Percentiles rank a stretch among this genome's conserved stretches.
These are phyloP conservation scores for Verticillium longisporum DNA, from an alignment of 2,329 filamentous ascomycete species.

Conservation along the genomic window DNA sequence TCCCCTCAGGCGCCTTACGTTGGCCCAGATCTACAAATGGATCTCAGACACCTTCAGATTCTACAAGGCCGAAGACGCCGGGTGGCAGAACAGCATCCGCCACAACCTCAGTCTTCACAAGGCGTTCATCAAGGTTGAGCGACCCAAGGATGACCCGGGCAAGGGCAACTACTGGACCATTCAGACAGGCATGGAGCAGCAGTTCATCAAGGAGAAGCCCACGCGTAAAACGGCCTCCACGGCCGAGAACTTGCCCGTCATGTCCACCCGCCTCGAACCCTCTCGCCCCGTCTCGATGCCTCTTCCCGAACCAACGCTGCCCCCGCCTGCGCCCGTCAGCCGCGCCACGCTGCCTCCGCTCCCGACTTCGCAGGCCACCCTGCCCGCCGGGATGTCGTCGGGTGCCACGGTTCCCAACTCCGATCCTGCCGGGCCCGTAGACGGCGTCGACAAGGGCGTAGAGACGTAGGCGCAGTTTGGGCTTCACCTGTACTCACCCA, in stretches of 20 bases:
- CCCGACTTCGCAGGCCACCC: constrained; percentile 28
- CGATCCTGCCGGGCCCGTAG: constrained; percentile 53
- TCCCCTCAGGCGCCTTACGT: constrained; percentile 72
- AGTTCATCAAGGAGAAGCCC: constrained; percentile 85
- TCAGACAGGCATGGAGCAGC: constrained; percentile 77
- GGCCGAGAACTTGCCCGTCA: constrained; percentile 51
- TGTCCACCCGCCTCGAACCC: constrained; percentile 49
- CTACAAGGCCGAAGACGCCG: constrained; percentile 76
- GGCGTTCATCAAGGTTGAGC: constrained; percentile 89
- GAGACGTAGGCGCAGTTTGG: constrained; percentile 34
- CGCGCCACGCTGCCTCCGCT: constrained; percentile 29
- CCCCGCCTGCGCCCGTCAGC: constrained; percentile 12
- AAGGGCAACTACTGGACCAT: constrained; percentile 98
- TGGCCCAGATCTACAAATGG: constrained; percentile 98
- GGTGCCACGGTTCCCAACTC: constrained; percentile 72
- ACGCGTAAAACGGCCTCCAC: constrained; percentile 49
- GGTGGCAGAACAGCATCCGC: constrained; percentile 98
- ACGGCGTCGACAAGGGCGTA: constrained; percentile 32
- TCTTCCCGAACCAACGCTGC: constrained; percentile 40
- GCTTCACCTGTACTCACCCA: constrained; percentile 61
- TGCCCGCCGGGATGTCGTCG: constrained; percentile 59
- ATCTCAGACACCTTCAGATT: constrained; percentile 90
- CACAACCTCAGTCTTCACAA: constrained; percentile 98
- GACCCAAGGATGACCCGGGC: constrained; percentile 93
- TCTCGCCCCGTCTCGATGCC: constrained; percentile 32